Base-by-base conservation (phyloP, 2,329 filamentous ascomycete species). In the Escovopsis sp. region DNA sequence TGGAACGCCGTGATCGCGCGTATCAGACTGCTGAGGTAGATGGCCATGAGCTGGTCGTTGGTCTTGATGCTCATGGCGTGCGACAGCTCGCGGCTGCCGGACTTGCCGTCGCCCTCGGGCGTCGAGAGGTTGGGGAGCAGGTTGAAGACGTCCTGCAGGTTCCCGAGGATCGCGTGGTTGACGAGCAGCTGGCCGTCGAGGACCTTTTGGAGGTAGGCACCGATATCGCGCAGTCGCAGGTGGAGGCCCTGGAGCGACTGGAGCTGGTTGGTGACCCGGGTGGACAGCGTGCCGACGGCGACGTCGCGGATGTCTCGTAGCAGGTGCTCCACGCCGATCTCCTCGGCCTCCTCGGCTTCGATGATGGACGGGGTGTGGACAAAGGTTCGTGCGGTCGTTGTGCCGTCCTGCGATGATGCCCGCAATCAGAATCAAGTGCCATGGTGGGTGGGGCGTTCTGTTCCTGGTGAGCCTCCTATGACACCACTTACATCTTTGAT, bases 121-220 rank as follows among this genome's bases (percentile, higher is more conserved):
- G 87, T 93, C 9, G 85, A 88, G 41, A 98, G 75, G 65, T 98
- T 98, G 39, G 91, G 91, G 23, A 98, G 78, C 36, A 98, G 80
- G 66, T 98, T 98, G 74, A 98, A 98, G 48, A 96, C 86, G 58
- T 98, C 91, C 68, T 98, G 91, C n/a, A 98, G 80, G 59, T 95
- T 94, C 51, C 89, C 91, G 26, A 98, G 76, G 48, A 98, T 96
- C 44, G 87, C 86, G 60, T 98, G 91, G 68, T 98, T 98, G 58
- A 96, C 82, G 4, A 91, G 91, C 33, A 98, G 74, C 54, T 94
- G 81, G 53, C 84, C 83, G 59, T 94, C 85, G 45, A 95, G 78
- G 9, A 98, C 91, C 64, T 95, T 96, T 61, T 94, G 85, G 26
- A 98, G 77, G 63, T 98, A 98, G 53, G 83, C 76, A 45, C 88